Percentiles rank a stretch among this genome's conserved stretches.
Evolutionary conservation across 148 eudicot species (phyloP).

Genomic region (Salicornia ramosissima): DNA sequence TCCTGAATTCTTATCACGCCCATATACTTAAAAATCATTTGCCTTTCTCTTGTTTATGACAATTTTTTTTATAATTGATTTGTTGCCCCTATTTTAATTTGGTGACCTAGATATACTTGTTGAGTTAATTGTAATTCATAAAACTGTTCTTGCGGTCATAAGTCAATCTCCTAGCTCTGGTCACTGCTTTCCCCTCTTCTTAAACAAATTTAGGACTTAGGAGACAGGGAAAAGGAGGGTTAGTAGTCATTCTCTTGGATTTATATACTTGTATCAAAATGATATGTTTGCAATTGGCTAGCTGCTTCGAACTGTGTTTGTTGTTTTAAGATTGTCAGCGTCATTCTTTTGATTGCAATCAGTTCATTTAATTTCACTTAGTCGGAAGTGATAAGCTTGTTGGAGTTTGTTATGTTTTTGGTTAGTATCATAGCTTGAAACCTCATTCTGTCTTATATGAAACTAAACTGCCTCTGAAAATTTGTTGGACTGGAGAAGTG

Average conservation of each 20-base stretch:
- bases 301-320: no score
- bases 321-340: no score
- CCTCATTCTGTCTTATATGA: no score
- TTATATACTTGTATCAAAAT: no score
- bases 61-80: background rate
- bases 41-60: constrained; percentile 5
- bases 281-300: no score
- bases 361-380: no score
- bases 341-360: no score
- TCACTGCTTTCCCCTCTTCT: background rate
- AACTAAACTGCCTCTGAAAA: no score
- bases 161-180: background rate
- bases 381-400: background rate
- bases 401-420: background rate
- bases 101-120: background rate
- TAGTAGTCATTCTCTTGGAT: background rate
- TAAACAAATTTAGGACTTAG: background rate
- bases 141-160: background rate
- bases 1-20: background rate
- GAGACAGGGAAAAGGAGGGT: background rate
- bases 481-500: no score
- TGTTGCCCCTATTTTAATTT: background rate
- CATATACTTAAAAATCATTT: background rate
- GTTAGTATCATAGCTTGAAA: background rate
- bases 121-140: background rate